Conservation (phyloP, 208 protist genomes). For the Acanthamoeba royreba region DNA sequence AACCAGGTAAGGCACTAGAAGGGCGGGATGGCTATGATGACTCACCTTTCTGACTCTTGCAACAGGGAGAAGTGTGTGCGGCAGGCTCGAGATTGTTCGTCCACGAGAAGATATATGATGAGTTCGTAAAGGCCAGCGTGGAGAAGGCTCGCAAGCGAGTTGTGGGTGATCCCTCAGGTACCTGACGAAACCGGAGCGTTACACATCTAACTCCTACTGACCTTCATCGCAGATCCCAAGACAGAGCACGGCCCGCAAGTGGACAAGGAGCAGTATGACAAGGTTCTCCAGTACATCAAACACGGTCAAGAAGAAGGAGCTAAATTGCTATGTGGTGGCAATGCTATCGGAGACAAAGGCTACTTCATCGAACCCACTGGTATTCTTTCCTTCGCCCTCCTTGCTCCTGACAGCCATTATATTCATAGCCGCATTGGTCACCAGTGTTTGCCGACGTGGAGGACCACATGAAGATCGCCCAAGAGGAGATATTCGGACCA, state of each 20-base stretch:
- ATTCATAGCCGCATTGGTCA: no score
- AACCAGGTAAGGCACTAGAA: no score
- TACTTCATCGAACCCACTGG: conserved; percentile 55
- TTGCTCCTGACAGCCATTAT: no score
- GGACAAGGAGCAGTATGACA: background rate
- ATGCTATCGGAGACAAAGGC: background rate
- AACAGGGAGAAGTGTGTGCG: background rate
- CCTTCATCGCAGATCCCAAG: background rate
- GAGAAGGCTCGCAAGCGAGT: conserved; percentile 63
- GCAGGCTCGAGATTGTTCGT: background rate
- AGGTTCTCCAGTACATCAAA: background rate
- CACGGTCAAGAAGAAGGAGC: background rate
- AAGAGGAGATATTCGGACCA: conserved; percentile 62
- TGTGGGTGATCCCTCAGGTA: conserved; percentile 63
- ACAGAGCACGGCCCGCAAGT: conserved; percentile 8
- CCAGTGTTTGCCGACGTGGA: conserved; percentile 44
- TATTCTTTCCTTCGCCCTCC: no score
- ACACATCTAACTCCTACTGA: background rate
- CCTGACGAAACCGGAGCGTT: background rate
- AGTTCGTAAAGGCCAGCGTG: conserved; percentile 16
- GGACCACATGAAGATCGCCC: conserved; percentile 50
- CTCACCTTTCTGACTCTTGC: no score
- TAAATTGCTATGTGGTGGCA: background rate
- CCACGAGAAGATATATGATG: background rate
- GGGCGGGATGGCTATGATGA: no score